These are phyloP conservation scores for Melanomma pulvis-pyrius DNA, from an alignment of 495 filamentous ascomycete genomes.

Conservation along the genomic window DNA sequence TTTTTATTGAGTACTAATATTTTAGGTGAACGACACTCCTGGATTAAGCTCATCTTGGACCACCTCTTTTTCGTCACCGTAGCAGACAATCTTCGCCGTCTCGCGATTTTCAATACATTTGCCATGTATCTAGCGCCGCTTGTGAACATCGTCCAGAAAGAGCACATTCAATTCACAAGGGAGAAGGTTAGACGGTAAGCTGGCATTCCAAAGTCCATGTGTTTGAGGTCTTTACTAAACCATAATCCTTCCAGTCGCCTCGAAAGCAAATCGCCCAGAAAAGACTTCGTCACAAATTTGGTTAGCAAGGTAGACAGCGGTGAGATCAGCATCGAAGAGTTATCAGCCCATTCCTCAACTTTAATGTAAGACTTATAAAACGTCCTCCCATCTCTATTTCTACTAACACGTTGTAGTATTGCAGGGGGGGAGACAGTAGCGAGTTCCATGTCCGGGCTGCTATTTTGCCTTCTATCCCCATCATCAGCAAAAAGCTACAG, in stretches of 20 bases:
- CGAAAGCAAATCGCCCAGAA: neutral
- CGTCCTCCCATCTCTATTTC: too few species aligned
- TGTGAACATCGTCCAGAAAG: neutral
- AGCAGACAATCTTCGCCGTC: constrained; percentile 2
- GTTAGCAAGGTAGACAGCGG: neutral
- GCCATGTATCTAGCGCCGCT: neutral
- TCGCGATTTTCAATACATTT: neutral
- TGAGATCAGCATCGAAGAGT: constrained; percentile 6
- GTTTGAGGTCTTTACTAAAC: neutral
- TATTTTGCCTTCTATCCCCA: constrained; percentile 23
- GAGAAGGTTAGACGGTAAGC: neutral
- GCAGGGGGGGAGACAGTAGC: constrained; percentile 40
- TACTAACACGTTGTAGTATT: constrained; percentile 19
- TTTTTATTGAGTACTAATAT: neutral
- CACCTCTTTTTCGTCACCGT: constrained; percentile 1
- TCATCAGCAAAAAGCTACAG: too few species aligned
- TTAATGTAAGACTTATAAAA: neutral
- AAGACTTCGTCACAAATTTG: constrained; percentile 5
- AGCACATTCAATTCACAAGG: neutral
- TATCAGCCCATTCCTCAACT: constrained; percentile 17
- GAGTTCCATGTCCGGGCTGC: constrained; percentile 31
- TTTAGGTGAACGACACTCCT: constrained; percentile 1
- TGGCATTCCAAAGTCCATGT: neutral
- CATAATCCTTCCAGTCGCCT: neutral
- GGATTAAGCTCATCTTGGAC: neutral